These are phyloP conservation scores for Coprinellus micaceus DNA, from an alignment of 768 basidiomycete genomes.

Conservation along the genomic window DNA sequence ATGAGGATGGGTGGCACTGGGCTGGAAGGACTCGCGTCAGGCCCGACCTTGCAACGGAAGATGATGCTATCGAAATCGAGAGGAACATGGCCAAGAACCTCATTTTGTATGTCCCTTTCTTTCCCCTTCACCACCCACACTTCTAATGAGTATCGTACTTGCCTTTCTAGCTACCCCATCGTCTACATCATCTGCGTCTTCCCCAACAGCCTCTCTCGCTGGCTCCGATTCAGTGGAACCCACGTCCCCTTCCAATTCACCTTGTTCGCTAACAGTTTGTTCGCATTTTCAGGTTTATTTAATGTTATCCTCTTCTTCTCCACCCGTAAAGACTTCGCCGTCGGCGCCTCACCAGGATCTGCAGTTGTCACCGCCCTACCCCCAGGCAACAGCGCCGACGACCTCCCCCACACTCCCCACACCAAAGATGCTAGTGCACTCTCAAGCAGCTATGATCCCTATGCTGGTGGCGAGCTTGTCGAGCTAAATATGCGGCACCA, in stretches of 20 bases:
- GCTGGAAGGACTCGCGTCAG: constrained; percentile 7
- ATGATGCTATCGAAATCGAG: constrained; percentile 24
- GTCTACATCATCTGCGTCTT: constrained; percentile 39
- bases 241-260: constrained; percentile 32
- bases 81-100: constrained; percentile 38
- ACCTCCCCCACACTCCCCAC: background rate
- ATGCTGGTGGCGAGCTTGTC: background rate
- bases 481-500: background rate
- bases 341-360: constrained; percentile 16
- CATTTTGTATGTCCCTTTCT: constrained; percentile 46
- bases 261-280: constrained; percentile 37
- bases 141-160: background rate
- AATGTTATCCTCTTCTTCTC: constrained; percentile 38
- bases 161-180: constrained; percentile 41
- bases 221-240: constrained; percentile 28
- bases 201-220: constrained; percentile 41
- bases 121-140: background rate
- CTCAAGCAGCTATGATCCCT: background rate
- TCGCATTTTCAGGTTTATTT: constrained; percentile 42
- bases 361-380: background rate
- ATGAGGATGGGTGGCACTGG: constrained; percentile 19
- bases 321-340: constrained; percentile 24
- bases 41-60: constrained; percentile 4
- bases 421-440: background rate
- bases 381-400: background rate